phyloP scores from a whole-genome alignment of 495 filamentous ascomycete genomes.

The Terfezia boudieri region DNA sequence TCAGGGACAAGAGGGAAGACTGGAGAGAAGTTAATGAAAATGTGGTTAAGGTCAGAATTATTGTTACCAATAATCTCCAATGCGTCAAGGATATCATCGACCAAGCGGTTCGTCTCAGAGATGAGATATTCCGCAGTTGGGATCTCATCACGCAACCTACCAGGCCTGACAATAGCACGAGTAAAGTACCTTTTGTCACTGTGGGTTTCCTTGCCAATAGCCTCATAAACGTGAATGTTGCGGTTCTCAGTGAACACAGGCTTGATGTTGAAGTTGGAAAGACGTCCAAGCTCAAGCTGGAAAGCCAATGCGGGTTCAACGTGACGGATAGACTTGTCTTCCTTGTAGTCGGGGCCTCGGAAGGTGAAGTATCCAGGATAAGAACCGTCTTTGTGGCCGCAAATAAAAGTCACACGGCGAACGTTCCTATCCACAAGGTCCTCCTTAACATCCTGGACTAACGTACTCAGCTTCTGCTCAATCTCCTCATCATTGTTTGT shows the following conservation, averaged over 20 bases:
- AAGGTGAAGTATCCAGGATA: conserved; percentile 97
- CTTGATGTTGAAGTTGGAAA: conserved; percentile 92
- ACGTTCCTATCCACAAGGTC: conserved; percentile 62
- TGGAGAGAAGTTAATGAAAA: conserved; percentile 97
- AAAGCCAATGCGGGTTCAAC: conserved; percentile 90
- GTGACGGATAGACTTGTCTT: conserved; percentile 91
- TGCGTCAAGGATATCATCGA: conserved; percentile 94
- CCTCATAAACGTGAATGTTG: conserved; percentile 97
- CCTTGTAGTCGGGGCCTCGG: conserved; percentile 69
- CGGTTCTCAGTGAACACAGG: conserved; percentile 97
- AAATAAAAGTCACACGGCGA: conserved; percentile 86
- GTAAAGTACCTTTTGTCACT: conserved; percentile 97
- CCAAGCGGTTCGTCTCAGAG: conserved; percentile 83
- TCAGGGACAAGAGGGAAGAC: conserved; percentile 78
- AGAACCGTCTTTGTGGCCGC: conserved; percentile 78
- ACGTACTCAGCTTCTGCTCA: conserved; percentile 42
- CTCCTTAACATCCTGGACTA: conserved; percentile 63
- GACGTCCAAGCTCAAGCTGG: conserved; percentile 83
- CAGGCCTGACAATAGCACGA: conserved; percentile 76
- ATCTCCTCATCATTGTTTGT: conserved; percentile 65
- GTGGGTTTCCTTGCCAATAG: conserved; percentile 76
- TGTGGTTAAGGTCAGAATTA: conserved; percentile 97
- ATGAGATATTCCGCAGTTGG: conserved; percentile 94
- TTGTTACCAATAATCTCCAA: conserved; percentile 97
- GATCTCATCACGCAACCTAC: conserved; percentile 85